These are phyloP conservation scores for Xylaria cubensis DNA, from an alignment of 495 filamentous ascomycete species.

Conservation along the genomic window DNA sequence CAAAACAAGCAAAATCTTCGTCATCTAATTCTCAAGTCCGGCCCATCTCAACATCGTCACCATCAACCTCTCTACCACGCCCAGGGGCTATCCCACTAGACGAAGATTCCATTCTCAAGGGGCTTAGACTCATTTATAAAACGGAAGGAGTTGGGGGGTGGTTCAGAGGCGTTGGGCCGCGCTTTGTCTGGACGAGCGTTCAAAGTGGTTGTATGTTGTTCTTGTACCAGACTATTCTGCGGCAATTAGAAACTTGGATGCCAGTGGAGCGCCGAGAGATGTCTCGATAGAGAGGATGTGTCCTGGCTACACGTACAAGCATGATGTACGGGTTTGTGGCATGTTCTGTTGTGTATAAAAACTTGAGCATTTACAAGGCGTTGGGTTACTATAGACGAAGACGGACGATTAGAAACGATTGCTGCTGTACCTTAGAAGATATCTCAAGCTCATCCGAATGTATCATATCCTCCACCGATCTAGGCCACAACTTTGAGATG, in stretches of 20 bases:
- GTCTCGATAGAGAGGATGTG: conserved; percentile 21
- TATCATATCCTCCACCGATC: conserved; percentile 14
- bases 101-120: conserved; percentile 86
- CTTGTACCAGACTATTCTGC: conserved; percentile 87
- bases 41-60: conserved; percentile 83
- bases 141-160: conserved; percentile 87
- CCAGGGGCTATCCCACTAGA: conserved; percentile 78
- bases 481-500: background rate
- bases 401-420: conserved; percentile 25
- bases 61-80: conserved; percentile 76
- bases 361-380: conserved; percentile 26
- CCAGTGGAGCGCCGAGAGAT: conserved; percentile 45
- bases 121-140: conserved; percentile 83
- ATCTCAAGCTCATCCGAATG: conserved; percentile 26
- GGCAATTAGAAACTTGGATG: conserved; percentile 67
- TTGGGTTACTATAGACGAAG: conserved; percentile 28
- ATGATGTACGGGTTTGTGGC: background rate
- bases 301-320: conserved; percentile 22
- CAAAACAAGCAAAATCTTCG: conserved; percentile 34
- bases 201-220: conserved; percentile 98
- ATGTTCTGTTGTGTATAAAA: conserved; percentile 28
- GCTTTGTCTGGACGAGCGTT: conserved; percentile 96
- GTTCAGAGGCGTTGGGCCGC: conserved; percentile 93
- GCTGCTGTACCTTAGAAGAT: conserved; percentile 22
- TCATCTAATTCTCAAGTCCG: conserved; percentile 58